phyloP scores from a whole-genome alignment of 2,329 filamentous ascomycete genomes.

The Botrytis deweyae region DNA sequence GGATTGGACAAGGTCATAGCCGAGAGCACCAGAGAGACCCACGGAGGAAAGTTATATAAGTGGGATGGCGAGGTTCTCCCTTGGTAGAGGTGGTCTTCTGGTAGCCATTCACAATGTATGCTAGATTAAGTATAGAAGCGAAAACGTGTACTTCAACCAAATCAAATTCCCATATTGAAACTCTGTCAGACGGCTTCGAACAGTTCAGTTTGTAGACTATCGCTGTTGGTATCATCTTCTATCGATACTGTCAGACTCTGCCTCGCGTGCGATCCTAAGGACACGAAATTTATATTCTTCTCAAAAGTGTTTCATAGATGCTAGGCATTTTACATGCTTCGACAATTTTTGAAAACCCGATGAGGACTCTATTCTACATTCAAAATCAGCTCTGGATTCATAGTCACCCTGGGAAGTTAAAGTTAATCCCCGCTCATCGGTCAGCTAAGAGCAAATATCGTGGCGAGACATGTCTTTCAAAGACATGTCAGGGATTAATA shows the following conservation, averaged over 20 bases:
- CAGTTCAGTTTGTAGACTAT: neutral
- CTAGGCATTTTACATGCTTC: neutral
- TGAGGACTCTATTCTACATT: neutral
- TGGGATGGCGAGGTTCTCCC: neutral
- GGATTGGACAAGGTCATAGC: neutral
- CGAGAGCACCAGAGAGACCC: neutral
- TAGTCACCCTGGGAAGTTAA: neutral
- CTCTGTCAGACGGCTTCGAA: neutral
- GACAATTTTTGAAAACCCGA: fast-evolving
- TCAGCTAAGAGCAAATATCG: neutral
- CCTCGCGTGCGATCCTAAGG: neutral
- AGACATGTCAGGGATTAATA: neutral
- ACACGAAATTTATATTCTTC: neutral
- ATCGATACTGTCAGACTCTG: neutral
- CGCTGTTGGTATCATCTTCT: neutral
- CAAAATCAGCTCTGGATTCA: neutral
- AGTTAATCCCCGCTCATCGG: neutral
- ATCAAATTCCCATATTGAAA: neutral
- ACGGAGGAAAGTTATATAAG: neutral
- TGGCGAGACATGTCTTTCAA: neutral
- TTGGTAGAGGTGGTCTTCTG: neutral
- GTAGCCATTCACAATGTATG: too few species aligned
- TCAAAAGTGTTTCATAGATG: neutral
- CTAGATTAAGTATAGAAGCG: neutral
- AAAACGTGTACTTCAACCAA: neutral